Percentiles rank a stretch among this genome's conserved stretches.
These are phyloP conservation scores for Tricladium varicosporioides DNA, from an alignment of 2,329 filamentous ascomycete genomes.

Conservation along the genomic window DNA sequence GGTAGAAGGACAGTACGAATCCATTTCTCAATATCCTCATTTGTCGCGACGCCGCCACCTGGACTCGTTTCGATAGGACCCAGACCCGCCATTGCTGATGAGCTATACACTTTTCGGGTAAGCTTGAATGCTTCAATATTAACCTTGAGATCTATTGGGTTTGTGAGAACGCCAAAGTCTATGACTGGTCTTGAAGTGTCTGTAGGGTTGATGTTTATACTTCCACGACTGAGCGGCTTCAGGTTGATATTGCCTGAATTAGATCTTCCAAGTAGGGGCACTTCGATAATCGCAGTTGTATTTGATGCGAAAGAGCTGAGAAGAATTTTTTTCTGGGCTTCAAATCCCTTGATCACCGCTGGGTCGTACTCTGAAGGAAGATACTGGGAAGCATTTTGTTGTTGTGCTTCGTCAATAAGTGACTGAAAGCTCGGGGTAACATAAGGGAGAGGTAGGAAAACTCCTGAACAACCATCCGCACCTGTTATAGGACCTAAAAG, in stretches of 20 bases:
- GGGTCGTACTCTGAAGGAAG: not conserved
- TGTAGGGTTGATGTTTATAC: constrained; percentile 30
- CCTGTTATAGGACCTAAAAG: not conserved
- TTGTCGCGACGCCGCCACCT: constrained; percentile 25
- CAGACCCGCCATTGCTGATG: constrained; percentile 31
- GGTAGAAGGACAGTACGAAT: constrained; percentile 32
- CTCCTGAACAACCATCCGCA: not conserved
- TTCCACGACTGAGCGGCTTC: constrained; percentile 37
- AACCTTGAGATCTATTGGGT: constrained; percentile 38
- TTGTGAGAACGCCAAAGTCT: constrained; percentile 36
- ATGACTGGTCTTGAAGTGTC: constrained; percentile 34
- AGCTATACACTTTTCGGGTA: not conserved
- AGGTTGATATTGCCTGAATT: not conserved
- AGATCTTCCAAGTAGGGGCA: not conserved
- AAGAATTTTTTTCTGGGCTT: not conserved
- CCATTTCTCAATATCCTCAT: constrained; percentile 27
- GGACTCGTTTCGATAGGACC: constrained; percentile 34
- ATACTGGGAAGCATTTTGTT: not conserved
- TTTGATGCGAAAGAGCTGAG: not conserved
- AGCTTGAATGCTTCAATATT: constrained; percentile 21
- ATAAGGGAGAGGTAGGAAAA: not conserved
- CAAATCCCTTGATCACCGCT: not conserved
- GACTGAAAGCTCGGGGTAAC: not conserved
- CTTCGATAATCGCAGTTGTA: constrained; percentile 3
- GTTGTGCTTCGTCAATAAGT: not conserved